Evolutionary conservation across 2,329 filamentous ascomycete species (phyloP), one percentile per base, ranked within the genome.

Genomic region (Sarocladiaceae sp.): DNA sequence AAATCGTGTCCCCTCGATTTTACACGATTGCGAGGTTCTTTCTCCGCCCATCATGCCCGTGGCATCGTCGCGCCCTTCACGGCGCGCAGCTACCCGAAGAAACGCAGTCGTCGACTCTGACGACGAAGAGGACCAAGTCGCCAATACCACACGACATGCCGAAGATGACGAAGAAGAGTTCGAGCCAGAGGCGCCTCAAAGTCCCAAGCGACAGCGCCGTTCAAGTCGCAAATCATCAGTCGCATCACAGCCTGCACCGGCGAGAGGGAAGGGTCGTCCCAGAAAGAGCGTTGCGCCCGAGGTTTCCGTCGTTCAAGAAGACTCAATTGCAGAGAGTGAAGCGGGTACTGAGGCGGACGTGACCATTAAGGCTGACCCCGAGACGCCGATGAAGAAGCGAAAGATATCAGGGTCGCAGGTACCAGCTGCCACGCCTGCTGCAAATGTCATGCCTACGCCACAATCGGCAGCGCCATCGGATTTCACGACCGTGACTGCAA

Each of bases 71-170:
- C 65, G 66, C 45, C 58, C 63, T 41, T 57, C 64, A 44, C 56
- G 66, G 56, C 64, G 65, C 58, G 62, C 68, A 47, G 70, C 72
- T 29, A 64, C 84, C 43, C 78, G 88, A 58, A 81, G 83, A 55
- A 85, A 82, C 54, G 78, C 84, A 42, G 74, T 94, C 39, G 69
- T 90, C 48, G 88, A 94, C 52, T 88, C 82, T 7, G 88, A 91
- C 33, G 88, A 94, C 47, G 85, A 88, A 46, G 80, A 85, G 51
- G 70, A 79, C 45, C 65, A 73, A 31, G 69, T 77, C 54, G 70
- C 74, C 50, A 72, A 78, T 56, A 73, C 77, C 43, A 68, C 60
- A 26, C 33, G 61, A 53, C 34, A 61, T 58, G 48, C 72, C 13
- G 75, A 83, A 21, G 78, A 84, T 3, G 73, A 68, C 41, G 85